Base-by-base conservation (phyloP, 148 eudicot genomes). In the Rhododendron vialii region DNA sequence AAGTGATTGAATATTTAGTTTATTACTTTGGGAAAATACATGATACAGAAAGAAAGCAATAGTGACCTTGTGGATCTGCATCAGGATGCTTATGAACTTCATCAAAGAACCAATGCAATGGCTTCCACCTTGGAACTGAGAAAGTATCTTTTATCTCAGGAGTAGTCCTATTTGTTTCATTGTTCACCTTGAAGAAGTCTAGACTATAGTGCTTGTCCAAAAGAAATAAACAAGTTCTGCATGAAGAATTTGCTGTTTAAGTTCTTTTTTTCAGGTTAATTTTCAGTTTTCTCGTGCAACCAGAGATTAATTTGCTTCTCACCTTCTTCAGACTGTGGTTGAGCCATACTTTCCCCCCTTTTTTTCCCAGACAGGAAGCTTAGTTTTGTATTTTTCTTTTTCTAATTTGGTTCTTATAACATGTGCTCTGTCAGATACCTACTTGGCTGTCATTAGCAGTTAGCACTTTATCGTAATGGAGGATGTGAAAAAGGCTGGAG, bases 391-490 rank as follows among this genome's bases (percentile, higher is more conserved):
- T 0, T 35, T 11, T 20, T 43, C 74, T 26, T 38, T 11, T 11
- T 30, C 65, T 85, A 47, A 85, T 33, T 15, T 4, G 38, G 77
- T 61, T 88, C 8, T 45, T 9, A 33, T 43, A 26, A 73, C 61
- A 36, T 86, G 43, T 47, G 10, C 63, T 57, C 15, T 15, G 38
- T 79, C 79, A 86, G 90, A 67, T 84, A 84, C 57, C 69, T 74
- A 7, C 13, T 86, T 50, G 28, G 84, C 47, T 74, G 26, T 80
- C 35, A 51, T 81, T 84, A 55, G 78, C 55, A 75, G 53, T 81
- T 84, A 69, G 78, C 55, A 75, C 81, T 35, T 82, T 79, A 45
- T n/a, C 69, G 47, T 65, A 81, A 88, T 88, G 90, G 88, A 88
- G 63, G 88, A 84, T 80, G 48, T 55, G 67, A 86, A 86, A 83